Base-by-base conservation (phyloP, 768 basidiomycete species). In the Leccinum obscurum region DNA sequence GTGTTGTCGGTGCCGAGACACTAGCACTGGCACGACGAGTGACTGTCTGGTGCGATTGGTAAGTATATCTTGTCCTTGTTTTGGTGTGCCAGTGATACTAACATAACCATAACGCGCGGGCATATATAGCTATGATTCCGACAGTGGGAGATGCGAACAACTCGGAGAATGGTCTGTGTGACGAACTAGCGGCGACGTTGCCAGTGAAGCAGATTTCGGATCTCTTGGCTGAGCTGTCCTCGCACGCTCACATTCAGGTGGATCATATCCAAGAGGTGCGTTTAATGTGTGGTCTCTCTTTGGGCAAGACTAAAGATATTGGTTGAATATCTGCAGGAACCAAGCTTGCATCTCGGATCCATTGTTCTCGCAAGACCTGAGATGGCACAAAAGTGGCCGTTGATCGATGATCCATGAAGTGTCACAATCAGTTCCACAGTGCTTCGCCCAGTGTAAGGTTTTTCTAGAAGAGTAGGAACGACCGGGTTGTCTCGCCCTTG, bases 191-290 rank as follows among this genome's bases (percentile, higher is more conserved):
- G 0, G 79, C 79, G 32, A 84, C 79, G 1, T 70, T 92, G 59
- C 28, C 28, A 28, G 28, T 28, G 28, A 85, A 86, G 61, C 86
- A 90, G 61, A 87, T 92, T 34, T 75, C 79, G 4, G 85, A 86
- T 65, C 75, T 94, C 14, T 80, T 83, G 5, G 85, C 85, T 0
- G 91, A 93, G 72, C 75, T 95, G 28, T 80, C 83, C 3, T 83
- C 87, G n/a, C 84, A 78, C 46, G 86, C 90, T n/a, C 83, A 85
- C 52, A 83, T 91, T 55, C 77, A 82, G 17, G 79, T 90, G 6
- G 88, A 90, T 20, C 87, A 88, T 60, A 82, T 90, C 17, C 81
- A 84, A 56, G 88, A 92, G 76, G 88, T 89, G 60, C 24, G 80
- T 48, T 10, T 28, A 28, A 49, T 32, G 14, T 10, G 17, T 20